These are phyloP conservation scores for Xylaria sp. DNA, from an alignment of 2,329 filamentous ascomycete species.

Conservation along the genomic window DNA sequence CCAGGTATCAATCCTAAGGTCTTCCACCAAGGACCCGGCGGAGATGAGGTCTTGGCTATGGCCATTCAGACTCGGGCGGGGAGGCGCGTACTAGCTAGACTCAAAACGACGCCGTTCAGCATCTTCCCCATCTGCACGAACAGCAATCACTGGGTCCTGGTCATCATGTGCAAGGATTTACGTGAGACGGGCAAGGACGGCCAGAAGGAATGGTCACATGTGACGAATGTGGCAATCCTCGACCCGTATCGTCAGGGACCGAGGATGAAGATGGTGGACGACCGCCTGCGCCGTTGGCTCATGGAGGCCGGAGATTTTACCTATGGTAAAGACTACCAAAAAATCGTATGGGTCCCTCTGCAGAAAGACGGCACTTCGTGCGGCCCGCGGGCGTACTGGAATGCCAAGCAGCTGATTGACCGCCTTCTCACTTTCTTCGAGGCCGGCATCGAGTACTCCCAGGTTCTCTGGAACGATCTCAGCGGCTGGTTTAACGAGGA, in stretches of 20 bases:
- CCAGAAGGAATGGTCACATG: slow-evolving; percentile 20
- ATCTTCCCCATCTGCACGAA: slow-evolving; percentile 37
- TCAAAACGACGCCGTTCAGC: slow-evolving; percentile 36
- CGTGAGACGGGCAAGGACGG: not conserved
- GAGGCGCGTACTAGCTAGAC: not conserved
- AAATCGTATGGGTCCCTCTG: slow-evolving; percentile 29
- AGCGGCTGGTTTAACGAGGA: slow-evolving; percentile 41
- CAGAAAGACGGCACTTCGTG: slow-evolving; percentile 39
- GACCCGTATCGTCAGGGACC: slow-evolving; percentile 18
- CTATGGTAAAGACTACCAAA: slow-evolving; percentile 5
- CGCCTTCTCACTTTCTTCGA: slow-evolving; percentile 34
- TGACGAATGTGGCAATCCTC: slow-evolving; percentile 36
- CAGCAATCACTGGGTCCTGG: slow-evolving; percentile 39
- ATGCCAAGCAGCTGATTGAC: slow-evolving; percentile 39
- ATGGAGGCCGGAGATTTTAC: not conserved
- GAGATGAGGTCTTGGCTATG: not conserved
- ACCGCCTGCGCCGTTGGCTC: slow-evolving; percentile 23
- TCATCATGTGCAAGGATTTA: slow-evolving; percentile 39
- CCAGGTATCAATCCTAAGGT: not conserved
- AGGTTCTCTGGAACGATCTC: slow-evolving; percentile 35
- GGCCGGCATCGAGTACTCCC: not conserved
- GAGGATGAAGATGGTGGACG: not conserved
- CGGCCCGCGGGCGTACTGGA: slow-evolving; percentile 42
- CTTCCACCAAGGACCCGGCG: not conserved
- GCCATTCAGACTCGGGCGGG: not conserved